Conservation (phyloP, 768 basidiomycete genomes). For the Psilocybe sp. region DNA sequence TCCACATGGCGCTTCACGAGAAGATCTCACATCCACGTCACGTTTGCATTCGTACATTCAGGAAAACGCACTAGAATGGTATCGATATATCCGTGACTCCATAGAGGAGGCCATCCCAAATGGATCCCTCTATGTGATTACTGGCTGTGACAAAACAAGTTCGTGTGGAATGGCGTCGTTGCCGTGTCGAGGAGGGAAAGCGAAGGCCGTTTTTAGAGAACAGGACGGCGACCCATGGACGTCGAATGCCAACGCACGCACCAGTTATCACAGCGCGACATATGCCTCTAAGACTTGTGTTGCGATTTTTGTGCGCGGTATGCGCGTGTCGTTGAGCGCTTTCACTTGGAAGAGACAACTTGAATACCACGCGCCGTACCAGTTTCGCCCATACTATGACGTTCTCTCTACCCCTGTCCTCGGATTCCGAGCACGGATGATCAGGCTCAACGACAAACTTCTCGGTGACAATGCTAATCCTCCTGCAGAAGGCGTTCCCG, state of each 20-base stretch:
- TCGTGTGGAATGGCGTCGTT: background rate
- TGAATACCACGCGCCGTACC: background rate
- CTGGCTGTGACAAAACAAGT: constrained; percentile 6
- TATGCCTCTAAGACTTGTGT: background rate
- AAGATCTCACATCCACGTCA: background rate
- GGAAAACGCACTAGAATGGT: background rate
- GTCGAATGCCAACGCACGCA: too few relatives aligned
- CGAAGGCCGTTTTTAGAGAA: too few relatives aligned
- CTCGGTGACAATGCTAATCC: too few relatives aligned
- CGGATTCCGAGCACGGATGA: background rate
- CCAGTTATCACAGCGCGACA: background rate
- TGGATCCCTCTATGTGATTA: constrained; percentile 6
- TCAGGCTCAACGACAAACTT: background rate
- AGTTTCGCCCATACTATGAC: background rate
- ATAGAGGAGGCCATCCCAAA: constrained; percentile 1
- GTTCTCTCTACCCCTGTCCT: constrained; percentile 1
- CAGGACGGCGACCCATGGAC: too few relatives aligned
- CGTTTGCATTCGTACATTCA: background rate
- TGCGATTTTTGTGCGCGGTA: background rate
- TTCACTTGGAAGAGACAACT: background rate
- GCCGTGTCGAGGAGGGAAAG: background rate
- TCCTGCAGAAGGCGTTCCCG: too few relatives aligned
- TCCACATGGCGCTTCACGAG: constrained; percentile 1
- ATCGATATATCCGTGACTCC: background rate
- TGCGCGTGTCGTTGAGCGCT: background rate